Evolutionary conservation across 23 red algal genomes (phyloP), one percentile per base, ranked within the genome.

Genomic region (Gracilaria gracilis): DNA sequence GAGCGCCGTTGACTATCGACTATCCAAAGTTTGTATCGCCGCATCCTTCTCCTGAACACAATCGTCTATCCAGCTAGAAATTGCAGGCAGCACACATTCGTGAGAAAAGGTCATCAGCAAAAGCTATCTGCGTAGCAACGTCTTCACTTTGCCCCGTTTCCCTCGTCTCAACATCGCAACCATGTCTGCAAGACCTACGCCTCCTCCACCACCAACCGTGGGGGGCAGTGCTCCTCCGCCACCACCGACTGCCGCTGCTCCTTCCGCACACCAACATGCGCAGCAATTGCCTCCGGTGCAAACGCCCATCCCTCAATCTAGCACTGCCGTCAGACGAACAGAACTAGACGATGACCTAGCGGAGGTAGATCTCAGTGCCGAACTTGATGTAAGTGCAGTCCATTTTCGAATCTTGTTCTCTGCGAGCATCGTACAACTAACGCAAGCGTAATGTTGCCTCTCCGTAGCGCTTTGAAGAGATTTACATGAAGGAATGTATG

Each of bases 401-500:
- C 46, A 19, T 50, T 53, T 59, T 16, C 27, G 27, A 62, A 25
- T 29, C 59, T 51, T 17, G 16, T 27, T 32, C 21, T 25, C n/a
- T 9, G 2, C 35, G 20, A 44, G 21, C 1, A 9, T 51, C 71
- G 2, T 4, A 19, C 35, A 36, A 48, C 38, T 75, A 51, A 44
- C 46, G 71, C 16, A 24, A 51, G 71, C 33, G 6, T 36, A 35
- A 36, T 72, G 46, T 69, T 14, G 29, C 39, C 2, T 47, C 16
- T 58, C 17, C 31, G 28, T 78, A 93, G 77, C 72, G 82, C 24
- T 95, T 95, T 28, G 93, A 95, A 57, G 93, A 95, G 61, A 91
- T 90, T 6, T 89, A 95, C 55, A 87, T 95, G 84, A 95, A 95
- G 48, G 93, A 95, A 67, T 95, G 93, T 78, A 88, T 88, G 82